These are phyloP conservation scores for Pseudocercospora musae DNA, from an alignment of 2,329 filamentous ascomycete genomes.

Conservation along the genomic window DNA sequence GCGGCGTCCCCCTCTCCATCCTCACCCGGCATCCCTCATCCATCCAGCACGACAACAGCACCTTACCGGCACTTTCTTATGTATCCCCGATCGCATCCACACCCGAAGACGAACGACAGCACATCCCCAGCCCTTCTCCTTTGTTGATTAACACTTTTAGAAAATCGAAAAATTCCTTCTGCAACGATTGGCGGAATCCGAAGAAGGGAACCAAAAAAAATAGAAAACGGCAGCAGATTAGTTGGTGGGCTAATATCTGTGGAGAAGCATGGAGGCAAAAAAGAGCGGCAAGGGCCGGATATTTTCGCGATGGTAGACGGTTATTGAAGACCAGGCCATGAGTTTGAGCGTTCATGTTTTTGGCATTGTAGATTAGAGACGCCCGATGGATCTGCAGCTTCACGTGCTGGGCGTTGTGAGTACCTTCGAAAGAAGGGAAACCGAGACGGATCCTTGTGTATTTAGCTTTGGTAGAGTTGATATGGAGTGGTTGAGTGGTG, in stretches of 20 bases:
- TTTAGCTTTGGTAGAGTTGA: neutral
- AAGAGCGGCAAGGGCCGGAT: neutral
- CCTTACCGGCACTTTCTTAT: neutral
- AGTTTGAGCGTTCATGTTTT: neutral
- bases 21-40: neutral
- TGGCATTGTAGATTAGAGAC: neutral
- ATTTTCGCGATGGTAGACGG: neutral
- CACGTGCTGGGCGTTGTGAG: slow-evolving; percentile 6
- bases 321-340: neutral
- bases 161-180: neutral
- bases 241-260: neutral
- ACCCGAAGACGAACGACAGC: neutral
- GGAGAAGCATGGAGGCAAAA: neutral
- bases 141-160: neutral
- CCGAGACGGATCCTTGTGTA: neutral
- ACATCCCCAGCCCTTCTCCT: neutral
- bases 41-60: neutral
- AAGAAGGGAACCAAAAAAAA: neutral
- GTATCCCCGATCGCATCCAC: neutral
- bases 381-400: slow-evolving; percentile 6
- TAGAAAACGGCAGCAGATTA: neutral
- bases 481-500: neutral
- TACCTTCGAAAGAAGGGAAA: neutral
- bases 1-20: neutral
- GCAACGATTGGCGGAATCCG: neutral